Base-by-base conservation (phyloP, 352 stramenopile species). In the Globisporangium emineosum region DNA sequence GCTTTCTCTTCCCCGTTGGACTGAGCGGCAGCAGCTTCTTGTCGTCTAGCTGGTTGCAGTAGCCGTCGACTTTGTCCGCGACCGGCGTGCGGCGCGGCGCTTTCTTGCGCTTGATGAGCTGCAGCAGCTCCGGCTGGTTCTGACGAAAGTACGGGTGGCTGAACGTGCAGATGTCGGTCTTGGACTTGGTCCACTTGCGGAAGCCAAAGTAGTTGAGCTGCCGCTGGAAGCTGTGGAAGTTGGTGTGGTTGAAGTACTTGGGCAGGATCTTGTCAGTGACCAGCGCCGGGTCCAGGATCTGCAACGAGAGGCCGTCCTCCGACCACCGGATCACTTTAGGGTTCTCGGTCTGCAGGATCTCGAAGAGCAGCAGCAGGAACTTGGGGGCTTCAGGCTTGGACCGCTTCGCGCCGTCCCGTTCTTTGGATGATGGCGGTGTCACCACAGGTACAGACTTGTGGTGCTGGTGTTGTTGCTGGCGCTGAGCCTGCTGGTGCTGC, bases 161-260 rank as follows among this genome's bases (percentile, higher is more conserved):
- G 60, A 94, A 94, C 50, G 86, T 94, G 70, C 86, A 94, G 62
- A 94, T 91, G 50, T 91, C 83, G 15, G 86, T 91, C 69, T 91
- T 84, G 49, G 72, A 77, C 54, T 79, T 78, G 62, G 74, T 81
- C 74, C 74, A 81, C 50, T 89, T 89, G 50, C 77, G 71, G 70
- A 97, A 97, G 33, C 71, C 78, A 72, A 97, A 97, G 71, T 97
- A 96, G 67, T 93, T 95, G 45, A 97, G 76, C 65, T 97, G 88
- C 8, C 89, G 79, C 59, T 93, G 83, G 51, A 97, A 89, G n/a
- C 83, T 94, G 45, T 89, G 83, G 70, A 96, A 97, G 53, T 88
- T 94, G 54, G 79, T 81, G 70, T 97, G 89, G 57, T 94, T 96
- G 68, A 97, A 97, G 69, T 96, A 97, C 64, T 86, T 82, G 32